Conservation (phyloP, 768 basidiomycete species). For the Suillus bovinus region DNA sequence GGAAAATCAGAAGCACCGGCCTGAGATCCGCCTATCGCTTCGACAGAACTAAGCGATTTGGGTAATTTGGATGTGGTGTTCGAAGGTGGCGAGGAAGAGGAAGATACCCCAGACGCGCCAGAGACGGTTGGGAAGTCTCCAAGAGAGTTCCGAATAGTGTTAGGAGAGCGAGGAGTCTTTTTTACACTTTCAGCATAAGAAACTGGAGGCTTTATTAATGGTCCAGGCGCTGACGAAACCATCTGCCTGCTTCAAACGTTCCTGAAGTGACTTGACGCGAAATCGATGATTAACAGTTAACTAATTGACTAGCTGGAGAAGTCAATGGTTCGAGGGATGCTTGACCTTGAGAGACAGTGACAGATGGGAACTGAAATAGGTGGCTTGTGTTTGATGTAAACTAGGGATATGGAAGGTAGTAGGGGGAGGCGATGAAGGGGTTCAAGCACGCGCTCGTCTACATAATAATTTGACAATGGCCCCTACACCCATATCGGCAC, state of each 20-base stretch:
- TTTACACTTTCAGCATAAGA: conserved; percentile 61
- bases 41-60: background rate
- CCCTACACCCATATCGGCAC: conserved; percentile 2
- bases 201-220: conserved; percentile 40
- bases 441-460: conserved; percentile 1
- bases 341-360: background rate
- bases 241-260: conserved; percentile 16
- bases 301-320: background rate
- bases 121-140: conserved; percentile 7
- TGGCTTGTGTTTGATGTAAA: background rate
- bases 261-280: background rate
- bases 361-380: background rate
- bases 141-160: conserved; percentile 7
- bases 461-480: conserved; percentile 5
- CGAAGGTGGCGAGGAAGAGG: conserved; percentile 14
- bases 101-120: conserved; percentile 8
- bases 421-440: conserved; percentile 1
- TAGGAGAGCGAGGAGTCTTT: conserved; percentile 40
- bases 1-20: conserved; percentile 4
- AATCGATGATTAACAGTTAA: background rate
- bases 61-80: background rate
- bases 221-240: conserved; percentile 31
- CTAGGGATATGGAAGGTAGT: background rate
- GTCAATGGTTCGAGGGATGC: background rate
- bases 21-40: conserved; percentile 1